phyloP scores from a whole-genome alignment of 805 yeast species.

The Ogataea paraovalis region DNA sequence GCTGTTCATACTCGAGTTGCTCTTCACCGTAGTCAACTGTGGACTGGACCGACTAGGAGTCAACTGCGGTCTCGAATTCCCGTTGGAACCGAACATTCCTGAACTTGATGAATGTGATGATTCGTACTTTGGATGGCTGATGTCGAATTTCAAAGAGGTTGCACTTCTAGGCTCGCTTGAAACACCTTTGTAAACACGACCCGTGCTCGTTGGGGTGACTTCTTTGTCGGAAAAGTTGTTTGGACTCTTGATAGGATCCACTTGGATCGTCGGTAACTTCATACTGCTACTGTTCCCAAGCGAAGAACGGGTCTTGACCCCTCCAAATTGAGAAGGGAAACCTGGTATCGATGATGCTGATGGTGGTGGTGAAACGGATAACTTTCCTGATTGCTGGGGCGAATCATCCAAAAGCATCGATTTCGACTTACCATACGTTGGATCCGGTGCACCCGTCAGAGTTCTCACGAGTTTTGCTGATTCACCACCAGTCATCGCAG shows the following conservation, averaged over 20 bases:
- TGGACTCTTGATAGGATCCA: neutral
- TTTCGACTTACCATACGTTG: conserved; percentile 19
- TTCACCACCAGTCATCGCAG: conserved; percentile 34
- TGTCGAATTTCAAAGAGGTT: conserved; percentile 21
- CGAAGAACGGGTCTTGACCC: no score
- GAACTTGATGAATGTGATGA: neutral
- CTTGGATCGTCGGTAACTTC: conserved; percentile 12
- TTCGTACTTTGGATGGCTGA: conserved; percentile 19
- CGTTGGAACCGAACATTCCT: neutral
- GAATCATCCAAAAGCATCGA: conserved; percentile 28
- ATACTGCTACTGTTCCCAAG: no score
- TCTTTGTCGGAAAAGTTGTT: neutral
- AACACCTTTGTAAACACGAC: conserved; percentile 6
- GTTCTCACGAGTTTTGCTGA: conserved; percentile 39
- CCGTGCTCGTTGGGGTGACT: neutral
- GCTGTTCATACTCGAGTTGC: conserved; percentile 1
- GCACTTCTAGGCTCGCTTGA: conserved; percentile 18
- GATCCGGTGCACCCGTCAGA: conserved; percentile 39
- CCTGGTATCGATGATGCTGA: no score
- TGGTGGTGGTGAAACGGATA: neutral
- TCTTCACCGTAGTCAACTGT: conserved; percentile 5
- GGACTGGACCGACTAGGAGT: conserved; percentile 6
- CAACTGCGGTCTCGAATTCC: neutral
- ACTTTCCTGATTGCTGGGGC: conserved; percentile 2
- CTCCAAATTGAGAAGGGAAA: no score